A percentile compares a stretch with the other conserved stretches of the same genome.
phyloP scores from a whole-genome alignment of 23 red algal genomes.

The Pyropia yezoensis region DNA sequence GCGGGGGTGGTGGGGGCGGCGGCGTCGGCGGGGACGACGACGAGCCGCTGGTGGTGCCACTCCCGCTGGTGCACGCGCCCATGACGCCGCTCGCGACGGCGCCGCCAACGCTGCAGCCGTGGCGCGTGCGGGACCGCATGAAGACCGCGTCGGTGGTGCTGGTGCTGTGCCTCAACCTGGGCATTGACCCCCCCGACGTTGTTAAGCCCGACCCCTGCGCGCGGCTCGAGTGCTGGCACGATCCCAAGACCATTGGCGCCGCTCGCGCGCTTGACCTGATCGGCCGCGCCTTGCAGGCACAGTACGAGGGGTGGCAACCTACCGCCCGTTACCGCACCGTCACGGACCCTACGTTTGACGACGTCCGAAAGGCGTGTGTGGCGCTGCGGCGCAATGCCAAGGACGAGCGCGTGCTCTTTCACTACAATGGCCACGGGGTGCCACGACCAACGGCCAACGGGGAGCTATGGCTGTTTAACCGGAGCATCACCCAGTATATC shows the following conservation, averaged over 20 bases:
- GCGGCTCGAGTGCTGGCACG: conserved; percentile 82
- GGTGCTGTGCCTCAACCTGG: conserved; percentile 92
- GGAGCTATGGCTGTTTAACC: conserved; percentile 99
- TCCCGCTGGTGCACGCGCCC: background rate
- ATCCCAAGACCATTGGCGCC: conserved; percentile 57
- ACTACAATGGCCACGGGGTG: conserved; percentile 98
- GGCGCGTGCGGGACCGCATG: conserved; percentile 84
- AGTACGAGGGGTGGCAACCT: conserved; percentile 60
- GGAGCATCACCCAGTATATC: conserved; percentile 91
- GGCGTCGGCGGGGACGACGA: background rate
- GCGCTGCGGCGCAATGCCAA: conserved; percentile 53
- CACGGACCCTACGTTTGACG: conserved; percentile 64
- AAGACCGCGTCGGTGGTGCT: conserved; percentile 68
- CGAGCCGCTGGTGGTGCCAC: background rate
- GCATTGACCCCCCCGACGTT: conserved; percentile 88
- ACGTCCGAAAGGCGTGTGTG: conserved; percentile 68
- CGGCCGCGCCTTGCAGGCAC: conserved; percentile 18
- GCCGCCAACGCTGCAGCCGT: conserved; percentile 27
- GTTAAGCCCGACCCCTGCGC: conserved; percentile 74
- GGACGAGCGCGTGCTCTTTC: conserved; percentile 91
- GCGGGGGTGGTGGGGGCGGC: background rate
- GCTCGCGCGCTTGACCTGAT: conserved; percentile 45
- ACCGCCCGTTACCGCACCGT: conserved; percentile 38
- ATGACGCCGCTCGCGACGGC: background rate
- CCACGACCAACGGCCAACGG: conserved; percentile 86